These are phyloP conservation scores for Solanum microdontum DNA, from an alignment of 257 asterid species.

Conservation along the genomic window DNA sequence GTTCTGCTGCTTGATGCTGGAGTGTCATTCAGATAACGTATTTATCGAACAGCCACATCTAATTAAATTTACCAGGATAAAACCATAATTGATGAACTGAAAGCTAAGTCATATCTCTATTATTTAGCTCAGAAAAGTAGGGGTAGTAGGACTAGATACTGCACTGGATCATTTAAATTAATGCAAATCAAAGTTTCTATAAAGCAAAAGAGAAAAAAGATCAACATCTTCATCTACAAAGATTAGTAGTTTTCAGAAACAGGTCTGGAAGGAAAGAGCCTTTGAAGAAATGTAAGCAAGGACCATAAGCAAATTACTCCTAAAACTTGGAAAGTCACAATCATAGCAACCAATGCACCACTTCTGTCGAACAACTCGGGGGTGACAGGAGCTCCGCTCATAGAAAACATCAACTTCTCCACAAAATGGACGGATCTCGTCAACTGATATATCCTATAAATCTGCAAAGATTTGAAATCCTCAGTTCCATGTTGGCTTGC, in stretches of 20 bases:
- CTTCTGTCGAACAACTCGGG: slow-evolving; percentile 40
- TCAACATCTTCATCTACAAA: neutral
- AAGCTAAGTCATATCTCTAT: neutral
- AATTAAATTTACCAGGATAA: neutral
- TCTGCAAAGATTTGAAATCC: slow-evolving; percentile 28
- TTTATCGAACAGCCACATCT: neutral
- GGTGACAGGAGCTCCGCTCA: slow-evolving; percentile 36
- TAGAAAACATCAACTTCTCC: slow-evolving; percentile 45
- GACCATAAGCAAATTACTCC: slow-evolving; percentile 89
- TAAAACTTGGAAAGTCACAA: slow-evolving; percentile 51
- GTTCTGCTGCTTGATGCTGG: neutral
- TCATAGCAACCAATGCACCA: slow-evolving; percentile 53
- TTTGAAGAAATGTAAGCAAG: slow-evolving; percentile 71
- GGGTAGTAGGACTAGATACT: neutral
- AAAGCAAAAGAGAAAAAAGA: neutral
- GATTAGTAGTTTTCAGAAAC: slow-evolving; percentile 71
- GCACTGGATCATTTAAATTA: neutral
- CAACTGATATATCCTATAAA: slow-evolving; percentile 83
- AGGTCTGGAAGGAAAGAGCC: slow-evolving; percentile 93
- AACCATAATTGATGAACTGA: neutral
- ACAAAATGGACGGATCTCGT: slow-evolving; percentile 53
- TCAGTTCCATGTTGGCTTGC: neutral
- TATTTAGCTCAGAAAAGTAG: neutral
- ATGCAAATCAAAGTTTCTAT: neutral
- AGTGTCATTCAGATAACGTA: neutral